phyloP scores from a whole-genome alignment of 345 rosid genomes.

The Clarkia xantiana region DNA sequence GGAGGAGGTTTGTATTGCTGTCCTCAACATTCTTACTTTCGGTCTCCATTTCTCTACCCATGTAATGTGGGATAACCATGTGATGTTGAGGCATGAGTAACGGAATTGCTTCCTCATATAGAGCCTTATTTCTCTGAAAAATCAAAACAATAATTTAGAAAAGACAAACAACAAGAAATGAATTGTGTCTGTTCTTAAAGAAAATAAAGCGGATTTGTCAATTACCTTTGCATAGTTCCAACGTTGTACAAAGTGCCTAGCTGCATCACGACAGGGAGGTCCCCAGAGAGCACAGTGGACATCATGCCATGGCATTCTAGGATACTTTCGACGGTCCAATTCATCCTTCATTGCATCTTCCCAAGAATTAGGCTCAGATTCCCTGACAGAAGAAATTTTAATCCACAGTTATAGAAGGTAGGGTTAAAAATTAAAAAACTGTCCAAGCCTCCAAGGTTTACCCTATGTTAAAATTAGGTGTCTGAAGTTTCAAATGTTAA shows the following conservation, averaged over 20 bases:
- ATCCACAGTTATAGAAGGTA: slow-evolving; percentile 1
- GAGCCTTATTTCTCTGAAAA: slow-evolving; percentile 89
- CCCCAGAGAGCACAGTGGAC: slow-evolving; percentile 99
- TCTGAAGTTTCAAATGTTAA: too few relatives aligned
- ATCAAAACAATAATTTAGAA: slow-evolving; percentile 5
- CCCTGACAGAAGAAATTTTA: slow-evolving; percentile 32
- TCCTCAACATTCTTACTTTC: slow-evolving; percentile 34
- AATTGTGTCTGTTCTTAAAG: neutral
- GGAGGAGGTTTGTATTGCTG: slow-evolving; percentile 20
- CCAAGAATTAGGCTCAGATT: slow-evolving; percentile 99
- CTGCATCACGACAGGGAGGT: slow-evolving; percentile 91
- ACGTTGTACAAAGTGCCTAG: slow-evolving; percentile 97
- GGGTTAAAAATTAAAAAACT: neutral
- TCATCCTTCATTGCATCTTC: slow-evolving; percentile 95
- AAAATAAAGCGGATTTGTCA: slow-evolving; percentile 3
- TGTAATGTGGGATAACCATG: slow-evolving; percentile 95
- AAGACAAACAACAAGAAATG: slow-evolving; percentile 1
- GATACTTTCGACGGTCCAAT: slow-evolving; percentile 74
- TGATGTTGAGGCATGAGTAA: slow-evolving; percentile 96
- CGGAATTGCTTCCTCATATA: slow-evolving; percentile 85
- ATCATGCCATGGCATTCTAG: slow-evolving; percentile 99
- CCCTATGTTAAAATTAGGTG: too few relatives aligned
- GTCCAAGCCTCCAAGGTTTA: neutral
- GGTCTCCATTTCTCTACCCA: slow-evolving; percentile 49
- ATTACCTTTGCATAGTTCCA: slow-evolving; percentile 99